These are phyloP conservation scores for Barnettozyma sucrosica DNA, from an alignment of 805 yeast genomes.

Conservation along the genomic window DNA sequence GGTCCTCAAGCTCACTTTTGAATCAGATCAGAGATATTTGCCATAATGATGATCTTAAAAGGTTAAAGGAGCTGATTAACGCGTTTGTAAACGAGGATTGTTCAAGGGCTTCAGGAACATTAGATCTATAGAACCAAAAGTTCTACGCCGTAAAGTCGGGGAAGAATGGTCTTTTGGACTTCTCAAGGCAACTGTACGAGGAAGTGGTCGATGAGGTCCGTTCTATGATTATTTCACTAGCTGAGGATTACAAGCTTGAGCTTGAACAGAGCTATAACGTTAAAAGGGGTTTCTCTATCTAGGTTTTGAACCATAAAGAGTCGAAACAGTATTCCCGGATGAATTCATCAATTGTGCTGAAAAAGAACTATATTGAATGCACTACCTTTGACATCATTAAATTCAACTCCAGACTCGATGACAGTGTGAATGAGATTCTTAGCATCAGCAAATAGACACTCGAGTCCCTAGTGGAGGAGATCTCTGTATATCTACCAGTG, in stretches of 20 bases:
- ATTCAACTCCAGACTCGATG: conserved; percentile 35
- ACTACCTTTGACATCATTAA: conserved; percentile 37
- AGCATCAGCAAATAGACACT: conserved; percentile 37
- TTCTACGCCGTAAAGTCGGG: conserved; percentile 41
- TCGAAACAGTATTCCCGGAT: conserved; percentile 25
- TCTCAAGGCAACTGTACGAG: conserved; percentile 38
- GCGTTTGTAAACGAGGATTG: conserved; percentile 37
- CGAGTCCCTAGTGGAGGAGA: conserved; percentile 26
- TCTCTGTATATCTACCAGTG: conserved; percentile 28
- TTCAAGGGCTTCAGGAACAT: conserved; percentile 33
- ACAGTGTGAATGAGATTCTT: conserved; percentile 35
- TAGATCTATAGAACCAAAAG: conserved; percentile 39
- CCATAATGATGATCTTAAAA: conserved; percentile 19
- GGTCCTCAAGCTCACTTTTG: conserved; percentile 16
- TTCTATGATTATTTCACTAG: conserved; percentile 22
- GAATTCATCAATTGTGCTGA: conserved; percentile 31
- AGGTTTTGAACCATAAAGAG: conserved; percentile 21
- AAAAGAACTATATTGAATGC: conserved; percentile 32
- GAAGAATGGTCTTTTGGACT: conserved; percentile 39
- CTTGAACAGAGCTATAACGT: conserved; percentile 32
- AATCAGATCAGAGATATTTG: conserved; percentile 28
- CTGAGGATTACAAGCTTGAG: conserved; percentile 20
- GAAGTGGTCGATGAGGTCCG: conserved; percentile 33
- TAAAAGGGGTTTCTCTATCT: conserved; percentile 34
- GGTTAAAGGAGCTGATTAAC: conserved; percentile 26